Percentiles rank a stretch among this genome's conserved stretches.
These are phyloP conservation scores for Neurospora sp. DNA, from an alignment of 495 filamentous ascomycete genomes.

Conservation along the genomic window DNA sequence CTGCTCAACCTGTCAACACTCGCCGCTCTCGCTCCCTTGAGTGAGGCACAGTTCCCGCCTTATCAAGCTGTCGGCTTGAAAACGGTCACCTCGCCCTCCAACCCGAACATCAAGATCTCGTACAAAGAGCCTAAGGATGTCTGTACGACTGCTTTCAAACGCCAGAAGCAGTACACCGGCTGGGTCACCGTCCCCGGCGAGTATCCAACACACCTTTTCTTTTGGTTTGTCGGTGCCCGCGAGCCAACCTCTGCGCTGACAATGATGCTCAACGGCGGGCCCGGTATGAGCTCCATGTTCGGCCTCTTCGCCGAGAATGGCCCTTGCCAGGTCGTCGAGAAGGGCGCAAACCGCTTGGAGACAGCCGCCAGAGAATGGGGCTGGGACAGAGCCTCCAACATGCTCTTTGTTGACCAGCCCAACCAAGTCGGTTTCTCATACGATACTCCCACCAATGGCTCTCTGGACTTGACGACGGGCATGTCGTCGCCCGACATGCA, in stretches of 20 bases:
- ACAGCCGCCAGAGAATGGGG: slow-evolving; percentile 39
- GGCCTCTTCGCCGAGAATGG: slow-evolving; percentile 56
- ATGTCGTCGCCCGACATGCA: slow-evolving; percentile 17
- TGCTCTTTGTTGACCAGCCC: slow-evolving; percentile 64
- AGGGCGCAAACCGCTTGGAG: slow-evolving; percentile 40
- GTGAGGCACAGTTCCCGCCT: slow-evolving; percentile 7
- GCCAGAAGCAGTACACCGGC: slow-evolving; percentile 44
- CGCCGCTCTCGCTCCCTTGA: not conserved
- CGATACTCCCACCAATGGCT: slow-evolving; percentile 42
- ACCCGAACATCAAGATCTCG: slow-evolving; percentile 48
- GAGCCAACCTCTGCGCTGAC: slow-evolving; percentile 49
- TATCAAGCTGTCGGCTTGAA: slow-evolving; percentile 25
- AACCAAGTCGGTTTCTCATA: slow-evolving; percentile 50
- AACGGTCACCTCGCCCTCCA: slow-evolving; percentile 44
- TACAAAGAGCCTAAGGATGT: slow-evolving; percentile 47
- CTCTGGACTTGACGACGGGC: slow-evolving; percentile 29
- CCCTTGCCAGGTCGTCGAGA: slow-evolving; percentile 35
- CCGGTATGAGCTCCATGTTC: slow-evolving; percentile 54
- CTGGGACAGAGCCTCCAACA: slow-evolving; percentile 65
- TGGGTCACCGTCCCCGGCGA: slow-evolving; percentile 38
- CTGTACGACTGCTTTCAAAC: slow-evolving; percentile 45
- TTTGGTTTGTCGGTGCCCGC: slow-evolving; percentile 65
- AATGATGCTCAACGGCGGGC: slow-evolving; percentile 63
- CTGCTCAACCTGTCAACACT: not conserved
- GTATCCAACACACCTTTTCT: slow-evolving; percentile 63